These are phyloP conservation scores for Emiliania huxleyi DNA, from an alignment of 78 protist species.

Conservation along the genomic window DNA sequence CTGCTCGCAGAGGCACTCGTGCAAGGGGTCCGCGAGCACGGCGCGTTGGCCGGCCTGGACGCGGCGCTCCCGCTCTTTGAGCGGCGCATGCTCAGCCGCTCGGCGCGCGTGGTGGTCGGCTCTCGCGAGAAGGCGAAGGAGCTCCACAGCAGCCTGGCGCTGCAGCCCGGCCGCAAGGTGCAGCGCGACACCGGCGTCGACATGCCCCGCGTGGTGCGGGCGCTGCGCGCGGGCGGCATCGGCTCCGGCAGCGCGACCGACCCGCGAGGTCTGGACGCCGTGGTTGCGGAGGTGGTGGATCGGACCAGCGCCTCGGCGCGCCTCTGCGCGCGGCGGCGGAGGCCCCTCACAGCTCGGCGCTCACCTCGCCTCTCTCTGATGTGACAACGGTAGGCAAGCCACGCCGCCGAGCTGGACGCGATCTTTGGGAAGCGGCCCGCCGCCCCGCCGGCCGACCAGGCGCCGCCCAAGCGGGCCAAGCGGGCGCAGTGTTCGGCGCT, in stretches of 20 bases:
- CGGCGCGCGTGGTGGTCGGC: neutral
- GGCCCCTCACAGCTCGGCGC: no score
- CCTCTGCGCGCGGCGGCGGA: no score
- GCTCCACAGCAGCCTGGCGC: neutral
- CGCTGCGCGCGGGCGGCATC: neutral
- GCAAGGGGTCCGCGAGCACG: neutral
- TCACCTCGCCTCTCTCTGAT: no score
- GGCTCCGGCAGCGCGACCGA: neutral
- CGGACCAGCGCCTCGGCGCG: no score
- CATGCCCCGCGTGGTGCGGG: neutral
- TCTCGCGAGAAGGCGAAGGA: slow-evolving; percentile 5
- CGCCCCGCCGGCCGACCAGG: no score
- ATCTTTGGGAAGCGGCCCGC: no score
- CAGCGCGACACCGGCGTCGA: neutral
- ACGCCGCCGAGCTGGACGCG: no score
- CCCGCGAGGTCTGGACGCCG: neutral
- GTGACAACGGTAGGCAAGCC: no score
- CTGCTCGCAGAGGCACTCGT: neutral
- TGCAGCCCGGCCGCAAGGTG: neutral
- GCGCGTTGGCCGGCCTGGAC: neutral
- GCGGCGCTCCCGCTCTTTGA: neutral
- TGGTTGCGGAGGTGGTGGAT: neutral
- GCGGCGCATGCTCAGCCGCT: neutral
- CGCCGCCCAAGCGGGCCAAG: no score
- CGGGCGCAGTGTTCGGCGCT: no score